Evolutionary conservation across 2,329 filamentous ascomycete genomes (phyloP).

Genomic region (Botrytis paeoniae): DNA sequence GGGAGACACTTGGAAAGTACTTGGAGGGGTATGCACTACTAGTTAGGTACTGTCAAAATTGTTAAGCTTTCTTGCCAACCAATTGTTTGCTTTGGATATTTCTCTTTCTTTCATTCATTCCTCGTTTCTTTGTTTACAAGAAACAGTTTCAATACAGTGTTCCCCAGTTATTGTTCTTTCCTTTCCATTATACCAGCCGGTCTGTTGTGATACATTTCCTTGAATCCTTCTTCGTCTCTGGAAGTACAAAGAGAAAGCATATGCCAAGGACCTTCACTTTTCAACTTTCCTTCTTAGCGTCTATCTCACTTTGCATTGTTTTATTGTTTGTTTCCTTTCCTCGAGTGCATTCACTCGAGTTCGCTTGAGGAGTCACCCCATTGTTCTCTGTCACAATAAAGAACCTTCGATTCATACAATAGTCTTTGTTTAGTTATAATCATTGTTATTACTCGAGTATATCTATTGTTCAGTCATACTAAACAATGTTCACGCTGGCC

Average conservation of each 20-base stretch:
- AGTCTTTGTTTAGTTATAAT: neutral
- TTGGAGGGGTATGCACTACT: neutral
- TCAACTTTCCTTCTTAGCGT: neutral
- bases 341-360: constrained; percentile 7
- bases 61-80: constrained; percentile 1
- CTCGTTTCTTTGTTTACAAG: constrained; percentile 1
- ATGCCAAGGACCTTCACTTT: neutral
- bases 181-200: neutral
- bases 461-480: constrained; percentile 25
- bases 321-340: neutral
- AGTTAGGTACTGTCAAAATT: neutral
- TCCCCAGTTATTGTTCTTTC: constrained; percentile 6
- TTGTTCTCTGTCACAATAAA: constrained; percentile 12
- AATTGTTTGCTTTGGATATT: neutral
- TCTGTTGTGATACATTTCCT: neutral
- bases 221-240: neutral
- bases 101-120: neutral
- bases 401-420: neutral
- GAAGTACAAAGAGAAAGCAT: constrained; percentile 14
- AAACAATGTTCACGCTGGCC: constrained; percentile 29
- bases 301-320: constrained; percentile 6
- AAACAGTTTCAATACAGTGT: neutral
- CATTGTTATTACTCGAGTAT: constrained; percentile 23
- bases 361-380: constrained; percentile 1
- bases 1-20: neutral